Evolutionary conservation across 2,329 filamentous ascomycete species (phyloP).

Genomic region (Diaporthe amygdali): DNA sequence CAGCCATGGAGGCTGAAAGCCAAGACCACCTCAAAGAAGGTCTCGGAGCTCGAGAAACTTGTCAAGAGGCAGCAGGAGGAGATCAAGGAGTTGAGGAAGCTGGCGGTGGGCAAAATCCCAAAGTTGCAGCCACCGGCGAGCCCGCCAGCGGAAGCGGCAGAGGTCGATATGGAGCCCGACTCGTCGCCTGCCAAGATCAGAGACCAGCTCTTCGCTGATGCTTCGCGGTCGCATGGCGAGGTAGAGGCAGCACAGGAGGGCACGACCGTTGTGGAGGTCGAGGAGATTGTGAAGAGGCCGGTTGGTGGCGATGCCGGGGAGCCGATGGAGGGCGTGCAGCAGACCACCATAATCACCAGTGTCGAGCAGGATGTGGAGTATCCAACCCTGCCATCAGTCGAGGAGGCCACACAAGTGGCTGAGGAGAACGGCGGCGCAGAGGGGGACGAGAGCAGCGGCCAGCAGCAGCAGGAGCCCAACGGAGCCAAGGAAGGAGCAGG

Average conservation of each 20-base stretch:
- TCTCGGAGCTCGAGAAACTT: conserved; percentile 16
- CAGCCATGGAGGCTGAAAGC: conserved; percentile 12
- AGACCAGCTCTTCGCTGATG: conserved; percentile 17
- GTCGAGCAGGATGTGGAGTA: conserved; percentile 19
- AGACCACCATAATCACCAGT: background rate
- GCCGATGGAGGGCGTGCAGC: conserved; percentile 14
- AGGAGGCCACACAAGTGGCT: background rate
- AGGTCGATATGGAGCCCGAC: background rate
- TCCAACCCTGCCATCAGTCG: conserved; percentile 13
- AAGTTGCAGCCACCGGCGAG: background rate
- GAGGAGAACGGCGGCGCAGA: background rate
- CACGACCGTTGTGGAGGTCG: background rate
- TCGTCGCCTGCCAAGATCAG: conserved; percentile 21
- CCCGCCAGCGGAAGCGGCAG: background rate
- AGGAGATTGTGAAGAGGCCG: background rate
- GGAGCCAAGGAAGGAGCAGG: background rate
- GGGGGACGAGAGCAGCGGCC: background rate
- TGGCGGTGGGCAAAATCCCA: background rate
- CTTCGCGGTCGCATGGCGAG: background rate
- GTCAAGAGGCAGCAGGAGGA: conserved; percentile 20
- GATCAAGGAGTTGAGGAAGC: conserved; percentile 12
- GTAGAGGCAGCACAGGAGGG: background rate
- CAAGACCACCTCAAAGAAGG: background rate
- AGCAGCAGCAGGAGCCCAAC: background rate
- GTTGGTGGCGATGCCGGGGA: background rate